Conservation (phyloP, 495 filamentous ascomycete species). For the Aspergillus sclerotiicarbonarius region DNA sequence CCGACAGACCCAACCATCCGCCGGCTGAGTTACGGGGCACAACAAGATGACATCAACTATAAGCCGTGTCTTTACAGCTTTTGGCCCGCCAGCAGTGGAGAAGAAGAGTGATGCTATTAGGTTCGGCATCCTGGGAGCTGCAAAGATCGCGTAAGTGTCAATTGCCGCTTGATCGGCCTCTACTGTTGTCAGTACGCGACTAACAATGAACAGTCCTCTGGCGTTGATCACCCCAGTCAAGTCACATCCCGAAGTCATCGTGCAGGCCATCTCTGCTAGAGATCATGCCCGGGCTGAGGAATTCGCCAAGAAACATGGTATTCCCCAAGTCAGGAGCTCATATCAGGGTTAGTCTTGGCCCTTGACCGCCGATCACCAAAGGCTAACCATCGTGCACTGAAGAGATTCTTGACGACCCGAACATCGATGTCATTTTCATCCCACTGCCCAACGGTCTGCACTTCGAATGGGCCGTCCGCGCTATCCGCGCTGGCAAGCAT, state of each 20-base stretch:
- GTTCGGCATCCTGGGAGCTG: conserved; percentile 51
- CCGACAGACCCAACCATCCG: too few relatives aligned
- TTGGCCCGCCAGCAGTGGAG: conserved; percentile 27
- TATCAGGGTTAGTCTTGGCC: conserved; percentile 27
- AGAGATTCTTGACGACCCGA: conserved; percentile 53
- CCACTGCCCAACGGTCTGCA: conserved; percentile 52
- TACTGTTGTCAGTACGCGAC: too few relatives aligned
- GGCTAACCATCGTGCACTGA: too few relatives aligned
- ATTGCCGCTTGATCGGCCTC: too few relatives aligned
- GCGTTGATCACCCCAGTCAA: conserved; percentile 47
- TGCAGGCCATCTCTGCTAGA: conserved; percentile 55
- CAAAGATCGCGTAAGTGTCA: conserved; percentile 41
- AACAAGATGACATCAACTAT: background rate
- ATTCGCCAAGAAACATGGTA: conserved; percentile 53
- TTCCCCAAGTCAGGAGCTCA: conserved; percentile 45
- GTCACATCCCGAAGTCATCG: conserved; percentile 54
- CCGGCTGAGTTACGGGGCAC: too few relatives aligned
- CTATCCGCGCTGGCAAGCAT: conserved; percentile 55
- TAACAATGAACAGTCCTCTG: conserved; percentile 34
- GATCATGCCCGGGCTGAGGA: conserved; percentile 44
- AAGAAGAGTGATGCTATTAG: conserved; percentile 37
- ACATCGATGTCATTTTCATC: conserved; percentile 53
- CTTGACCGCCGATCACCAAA: background rate
- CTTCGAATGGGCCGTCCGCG: conserved; percentile 52
- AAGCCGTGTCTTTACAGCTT: conserved; percentile 5